Evolutionary conservation across 257 asterid species (phyloP).

Genomic region (Solanum commersonii): DNA sequence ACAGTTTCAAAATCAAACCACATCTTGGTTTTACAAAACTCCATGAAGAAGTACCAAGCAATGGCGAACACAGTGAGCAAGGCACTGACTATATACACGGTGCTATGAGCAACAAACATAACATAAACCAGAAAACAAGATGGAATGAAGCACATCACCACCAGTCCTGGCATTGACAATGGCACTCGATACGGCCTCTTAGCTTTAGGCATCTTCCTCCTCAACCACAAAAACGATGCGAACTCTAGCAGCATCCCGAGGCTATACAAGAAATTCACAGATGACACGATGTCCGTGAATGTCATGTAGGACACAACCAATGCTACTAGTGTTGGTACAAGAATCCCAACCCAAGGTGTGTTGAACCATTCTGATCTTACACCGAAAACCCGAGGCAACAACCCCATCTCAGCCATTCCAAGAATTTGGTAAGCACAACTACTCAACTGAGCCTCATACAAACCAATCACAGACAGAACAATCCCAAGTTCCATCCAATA

Average conservation of each 20-base stretch:
- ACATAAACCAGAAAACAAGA: slow-evolving; percentile 40
- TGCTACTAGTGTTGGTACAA: slow-evolving; percentile 30
- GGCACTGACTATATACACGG: slow-evolving; percentile 40
- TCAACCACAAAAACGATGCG: slow-evolving; percentile 39
- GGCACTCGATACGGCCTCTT: slow-evolving; percentile 48
- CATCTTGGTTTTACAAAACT: slow-evolving; percentile 24
- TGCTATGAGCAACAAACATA: slow-evolving; percentile 43
- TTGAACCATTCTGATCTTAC: slow-evolving; percentile 37
- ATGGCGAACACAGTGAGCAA: slow-evolving; percentile 41
- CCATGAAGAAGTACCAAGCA: slow-evolving; percentile 47
- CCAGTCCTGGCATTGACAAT: slow-evolving; percentile 25
- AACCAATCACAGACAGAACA: slow-evolving; percentile 39
- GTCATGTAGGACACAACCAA: slow-evolving; percentile 31
- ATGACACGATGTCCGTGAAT: slow-evolving; percentile 27
- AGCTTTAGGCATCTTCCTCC: slow-evolving; percentile 21
- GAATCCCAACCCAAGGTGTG: slow-evolving; percentile 65
- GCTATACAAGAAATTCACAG: slow-evolving; percentile 58
- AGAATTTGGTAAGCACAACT: slow-evolving; percentile 45
- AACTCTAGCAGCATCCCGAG: slow-evolving; percentile 69
- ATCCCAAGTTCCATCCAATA: slow-evolving; percentile 59
- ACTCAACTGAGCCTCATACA: slow-evolving; percentile 53
- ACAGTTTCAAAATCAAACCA: slow-evolving; percentile 13
- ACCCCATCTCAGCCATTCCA: slow-evolving; percentile 53
- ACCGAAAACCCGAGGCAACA: slow-evolving; percentile 29
- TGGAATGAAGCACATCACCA: slow-evolving; percentile 50